Evolutionary conservation across 208 protist genomes (phyloP), one percentile per base, ranked within the genome.

Genomic region (Trypanosomatidae sp.): DNA sequence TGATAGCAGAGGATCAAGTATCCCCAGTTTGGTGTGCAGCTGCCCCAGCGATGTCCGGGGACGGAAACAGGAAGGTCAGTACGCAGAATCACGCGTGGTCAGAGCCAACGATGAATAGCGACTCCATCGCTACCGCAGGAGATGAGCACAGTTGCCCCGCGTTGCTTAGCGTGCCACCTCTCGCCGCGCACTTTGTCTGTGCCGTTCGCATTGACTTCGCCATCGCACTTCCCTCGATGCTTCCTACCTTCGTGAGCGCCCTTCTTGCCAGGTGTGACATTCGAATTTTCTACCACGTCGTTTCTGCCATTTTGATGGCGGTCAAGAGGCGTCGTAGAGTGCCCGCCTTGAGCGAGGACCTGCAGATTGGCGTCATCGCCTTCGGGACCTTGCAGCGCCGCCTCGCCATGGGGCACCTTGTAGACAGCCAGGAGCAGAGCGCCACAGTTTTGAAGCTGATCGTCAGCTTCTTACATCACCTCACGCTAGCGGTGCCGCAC

Each of bases 131-230:
- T 25, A 19, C 60, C 19, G 8, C 41, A 25, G 60, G 17, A 8
- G 60, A 44, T 2, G 17, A 46, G 22, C 2, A 47, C 17, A 8
- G 10, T 43, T 65, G 13, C 39, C 12, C 22, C 7, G 17, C 17
- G 22, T 9, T 65, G 19, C 17, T 46, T 39, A 44, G 10, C 41
- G 60, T 58, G 28, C 69, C 69, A 19, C 76, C 72, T 33, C 76
- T 75, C 30, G 82, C 88, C 15, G 85, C 80, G 1, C 87, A 92
- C 47, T 95, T 95, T 74, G 81, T 95, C 1, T 81, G 80, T 33
- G 69, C 71, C 46, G 82, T 87, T 30, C 86, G 87, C n/a, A 68
- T 79, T 1, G 83, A 91, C 69, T 66, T 49, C 17, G 28, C 74
- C 12, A 52, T 87, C 19, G 69, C 80, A 0, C 55, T 86, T 0